Conservation (phyloP, 2,329 filamentous ascomycete species). For the Paraconiothyrium brasiliense region DNA sequence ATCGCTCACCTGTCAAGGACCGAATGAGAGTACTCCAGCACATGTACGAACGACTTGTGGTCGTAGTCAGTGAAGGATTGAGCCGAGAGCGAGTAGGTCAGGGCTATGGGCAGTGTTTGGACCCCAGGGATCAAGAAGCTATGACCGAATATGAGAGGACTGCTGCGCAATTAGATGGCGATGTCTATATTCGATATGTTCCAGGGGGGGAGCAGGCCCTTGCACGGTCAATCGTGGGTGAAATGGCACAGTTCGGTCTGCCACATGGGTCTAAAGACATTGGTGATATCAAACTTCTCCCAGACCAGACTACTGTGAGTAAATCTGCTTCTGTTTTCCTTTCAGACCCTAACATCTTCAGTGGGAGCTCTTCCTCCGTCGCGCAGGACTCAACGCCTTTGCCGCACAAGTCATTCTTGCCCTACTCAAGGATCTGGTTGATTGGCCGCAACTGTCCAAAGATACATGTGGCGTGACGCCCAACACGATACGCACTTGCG, state of each 20-base stretch:
- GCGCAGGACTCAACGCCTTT: conserved; percentile 74
- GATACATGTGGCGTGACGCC: conserved; percentile 9
- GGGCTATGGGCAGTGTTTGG: conserved; percentile 34
- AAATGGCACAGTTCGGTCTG: conserved; percentile 48
- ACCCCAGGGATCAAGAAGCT: conserved; percentile 53
- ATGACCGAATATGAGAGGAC: conserved; percentile 64
- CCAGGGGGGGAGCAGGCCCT: conserved; percentile 54
- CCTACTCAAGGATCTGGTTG: conserved; percentile 36
- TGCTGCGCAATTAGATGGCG: conserved; percentile 50
- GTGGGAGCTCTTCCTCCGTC: conserved; percentile 74
- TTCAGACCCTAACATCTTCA: conserved; percentile 22
- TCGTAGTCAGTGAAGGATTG: conserved; percentile 68
- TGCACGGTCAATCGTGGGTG: conserved; percentile 42
- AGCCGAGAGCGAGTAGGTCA: conserved; percentile 35
- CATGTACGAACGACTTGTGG: conserved; percentile 73
- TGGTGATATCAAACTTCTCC: conserved; percentile 51
- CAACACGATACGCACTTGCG: conserved; percentile 34
- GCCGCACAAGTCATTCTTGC: conserved; percentile 73
- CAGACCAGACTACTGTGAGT: conserved; percentile 65
- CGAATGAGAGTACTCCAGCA: conserved; percentile 62
- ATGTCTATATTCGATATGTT: conserved; percentile 51
- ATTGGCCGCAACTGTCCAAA: conserved; percentile 18
- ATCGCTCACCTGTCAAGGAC: conserved; percentile 57
- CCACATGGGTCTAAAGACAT: conserved; percentile 38
- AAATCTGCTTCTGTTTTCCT: neutral